Evolutionary conservation across 345 rosid species (phyloP).

Genomic region (Salix caprea): DNA sequence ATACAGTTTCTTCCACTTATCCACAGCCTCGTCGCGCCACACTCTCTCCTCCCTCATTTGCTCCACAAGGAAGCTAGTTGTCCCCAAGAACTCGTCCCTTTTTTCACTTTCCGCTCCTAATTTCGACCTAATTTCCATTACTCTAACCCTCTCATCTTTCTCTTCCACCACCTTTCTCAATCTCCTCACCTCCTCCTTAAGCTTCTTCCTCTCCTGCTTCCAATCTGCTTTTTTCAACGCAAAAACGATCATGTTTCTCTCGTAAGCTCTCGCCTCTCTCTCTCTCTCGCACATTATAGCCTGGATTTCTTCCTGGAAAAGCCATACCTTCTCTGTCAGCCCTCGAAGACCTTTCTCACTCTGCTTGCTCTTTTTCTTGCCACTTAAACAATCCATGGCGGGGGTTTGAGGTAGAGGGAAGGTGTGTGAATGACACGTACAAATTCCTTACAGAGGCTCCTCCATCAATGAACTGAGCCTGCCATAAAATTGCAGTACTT

Average conservation of each 20-base stretch:
- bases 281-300: conserved; percentile 45
- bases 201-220: conserved; percentile 61
- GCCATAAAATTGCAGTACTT: neutral
- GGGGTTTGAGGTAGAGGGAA: conserved; percentile 13
- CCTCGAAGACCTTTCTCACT: conserved; percentile 15
- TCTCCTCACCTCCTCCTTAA: conserved; percentile 57
- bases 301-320: conserved; percentile 41
- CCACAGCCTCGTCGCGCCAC: conserved; percentile 63
- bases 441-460: conserved; percentile 29
- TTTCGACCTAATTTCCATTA: conserved; percentile 7
- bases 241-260: conserved; percentile 41
- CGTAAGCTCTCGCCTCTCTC: conserved; percentile 32
- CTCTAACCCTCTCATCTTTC: conserved; percentile 38
- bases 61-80: conserved; percentile 33
- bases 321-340: conserved; percentile 39
- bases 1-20: conserved; percentile 79
- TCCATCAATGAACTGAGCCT: conserved; percentile 13
- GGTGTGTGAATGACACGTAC: conserved; percentile 34
- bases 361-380: conserved; percentile 36
- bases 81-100: conserved; percentile 33
- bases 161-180: conserved; percentile 43
- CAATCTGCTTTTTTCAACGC: conserved; percentile 61
- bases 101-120: conserved; percentile 16
- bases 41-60: conserved; percentile 67
- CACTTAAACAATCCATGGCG: conserved; percentile 41